Base-by-base conservation (phyloP, 495 filamentous ascomycete species). In the Neurospora africana region DNA sequence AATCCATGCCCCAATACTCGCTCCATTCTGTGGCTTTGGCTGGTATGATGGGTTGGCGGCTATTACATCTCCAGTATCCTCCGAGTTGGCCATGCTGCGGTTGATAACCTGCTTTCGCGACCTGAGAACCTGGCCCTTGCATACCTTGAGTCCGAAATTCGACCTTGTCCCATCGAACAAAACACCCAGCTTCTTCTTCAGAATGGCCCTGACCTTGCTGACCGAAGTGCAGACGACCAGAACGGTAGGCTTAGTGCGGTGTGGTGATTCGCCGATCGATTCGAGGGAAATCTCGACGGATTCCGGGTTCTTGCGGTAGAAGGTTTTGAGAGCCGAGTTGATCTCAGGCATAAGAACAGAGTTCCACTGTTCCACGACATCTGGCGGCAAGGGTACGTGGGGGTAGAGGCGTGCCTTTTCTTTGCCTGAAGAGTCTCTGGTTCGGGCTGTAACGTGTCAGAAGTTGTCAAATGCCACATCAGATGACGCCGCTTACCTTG, bases 1-100 rank as follows among this genome's bases (percentile, higher is more conserved):
- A 70, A 91, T 87, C 82, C 91, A 97, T 1, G 95, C 94, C 21
- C 95, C 95, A 72, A 98, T 97, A 33, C 93, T 97, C 3, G 95
- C 95, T 1, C 95, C 95, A 69, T 93, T 97, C 0, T 89, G 78
- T 1, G 95, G 94, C 71, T 86, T 86, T 72, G 89, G 83, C 78
- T 98, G 94, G 75, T 93, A 91, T 21, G 84, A 84, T 0, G 85
- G 85, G 74, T 92, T 92, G 15, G 84, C 83, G 8, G 83, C 84
- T 10, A 78, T 77, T 7, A 79, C 67, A 58, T 85, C 81, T 36
- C 38, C 61, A 15, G 79, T 76, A 36, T 73, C 77, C 72, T 68
- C 74, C 0, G 70, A 1, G 4, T 74, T 79, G 40, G 80, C 78
- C 81, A 81, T 84, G 71, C 81, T 82, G 19, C 81, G 78, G 17